These are phyloP conservation scores for Mycena floridula DNA, from an alignment of 768 basidiomycete species.

Conservation along the genomic window DNA sequence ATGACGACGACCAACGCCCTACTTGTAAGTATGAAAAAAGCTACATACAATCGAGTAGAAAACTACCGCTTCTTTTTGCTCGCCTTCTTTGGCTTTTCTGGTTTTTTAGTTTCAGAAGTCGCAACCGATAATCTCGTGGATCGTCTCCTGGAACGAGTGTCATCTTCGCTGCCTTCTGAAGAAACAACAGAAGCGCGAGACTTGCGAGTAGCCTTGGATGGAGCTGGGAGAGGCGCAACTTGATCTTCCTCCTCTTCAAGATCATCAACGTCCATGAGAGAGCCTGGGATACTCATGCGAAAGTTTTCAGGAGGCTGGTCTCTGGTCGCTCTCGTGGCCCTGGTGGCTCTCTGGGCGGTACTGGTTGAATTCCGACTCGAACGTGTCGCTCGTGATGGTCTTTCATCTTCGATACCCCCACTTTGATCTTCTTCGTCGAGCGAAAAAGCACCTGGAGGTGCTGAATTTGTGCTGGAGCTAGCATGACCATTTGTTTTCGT, in stretches of 20 bases:
- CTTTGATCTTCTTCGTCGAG: background rate
- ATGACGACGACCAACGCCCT: background rate
- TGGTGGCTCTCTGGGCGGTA: background rate
- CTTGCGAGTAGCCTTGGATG: background rate
- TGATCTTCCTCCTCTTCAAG: background rate
- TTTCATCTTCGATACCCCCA: background rate
- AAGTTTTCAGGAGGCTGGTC: background rate
- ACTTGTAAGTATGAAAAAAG: background rate
- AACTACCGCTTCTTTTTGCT: background rate
- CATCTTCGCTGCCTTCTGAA: background rate
- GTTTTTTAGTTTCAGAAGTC: background rate
- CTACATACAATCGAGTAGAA: too few species aligned
- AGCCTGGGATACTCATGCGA: background rate
- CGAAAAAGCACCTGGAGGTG: background rate
- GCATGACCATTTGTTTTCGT: too few species aligned
- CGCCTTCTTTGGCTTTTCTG: background rate
- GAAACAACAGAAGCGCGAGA: background rate
- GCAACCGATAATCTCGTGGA: background rate
- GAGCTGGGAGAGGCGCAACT: background rate
- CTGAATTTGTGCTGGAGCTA: too few species aligned
- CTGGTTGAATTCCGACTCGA: background rate
- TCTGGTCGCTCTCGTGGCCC: background rate
- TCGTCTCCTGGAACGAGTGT: background rate
- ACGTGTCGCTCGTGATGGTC: background rate
- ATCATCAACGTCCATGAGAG: background rate